Evolutionary conservation across 106 monocot genomes (phyloP).

Genomic region (Triglochin maritima): DNA sequence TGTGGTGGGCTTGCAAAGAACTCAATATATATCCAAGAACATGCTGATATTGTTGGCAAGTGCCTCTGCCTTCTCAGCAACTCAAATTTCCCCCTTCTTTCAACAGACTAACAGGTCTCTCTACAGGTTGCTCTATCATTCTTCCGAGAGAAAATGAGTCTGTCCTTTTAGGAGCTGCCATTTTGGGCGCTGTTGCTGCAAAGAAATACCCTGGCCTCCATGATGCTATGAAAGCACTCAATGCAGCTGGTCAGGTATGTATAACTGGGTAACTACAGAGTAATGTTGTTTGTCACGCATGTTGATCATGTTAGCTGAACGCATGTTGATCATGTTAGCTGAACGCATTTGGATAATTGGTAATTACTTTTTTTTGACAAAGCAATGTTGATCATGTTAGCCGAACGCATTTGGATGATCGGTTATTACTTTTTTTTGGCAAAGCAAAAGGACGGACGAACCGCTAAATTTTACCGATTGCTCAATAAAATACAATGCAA

Average conservation of each 20-base stretch:
- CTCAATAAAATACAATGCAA: no score
- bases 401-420: no score
- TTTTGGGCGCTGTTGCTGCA: constrained; percentile 88
- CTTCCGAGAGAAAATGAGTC: constrained; percentile 98
- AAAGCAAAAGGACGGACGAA: no score
- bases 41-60: constrained; percentile 84
- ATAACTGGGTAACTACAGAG: background rate
- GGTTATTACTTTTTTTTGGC: no score
- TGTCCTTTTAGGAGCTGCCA: constrained; percentile 84
- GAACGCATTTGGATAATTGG: no score
- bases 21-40: constrained; percentile 76
- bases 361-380: no score
- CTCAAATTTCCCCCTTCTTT: background rate
- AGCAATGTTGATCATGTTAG: no score
- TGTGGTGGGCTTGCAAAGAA: constrained; percentile 98
- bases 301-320: background rate
- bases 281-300: background rate
- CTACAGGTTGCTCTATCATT: constrained; percentile 66
- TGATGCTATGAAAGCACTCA: constrained; percentile 89
- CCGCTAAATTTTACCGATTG: no score
- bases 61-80: constrained; percentile 10
- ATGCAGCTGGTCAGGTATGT: constrained; percentile 76
- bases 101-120: background rate
- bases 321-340: background rate
- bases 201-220: constrained; percentile 56